Base-by-base conservation (phyloP, 2,329 filamentous ascomycete genomes). In the Dactylellina haptotyla region DNA sequence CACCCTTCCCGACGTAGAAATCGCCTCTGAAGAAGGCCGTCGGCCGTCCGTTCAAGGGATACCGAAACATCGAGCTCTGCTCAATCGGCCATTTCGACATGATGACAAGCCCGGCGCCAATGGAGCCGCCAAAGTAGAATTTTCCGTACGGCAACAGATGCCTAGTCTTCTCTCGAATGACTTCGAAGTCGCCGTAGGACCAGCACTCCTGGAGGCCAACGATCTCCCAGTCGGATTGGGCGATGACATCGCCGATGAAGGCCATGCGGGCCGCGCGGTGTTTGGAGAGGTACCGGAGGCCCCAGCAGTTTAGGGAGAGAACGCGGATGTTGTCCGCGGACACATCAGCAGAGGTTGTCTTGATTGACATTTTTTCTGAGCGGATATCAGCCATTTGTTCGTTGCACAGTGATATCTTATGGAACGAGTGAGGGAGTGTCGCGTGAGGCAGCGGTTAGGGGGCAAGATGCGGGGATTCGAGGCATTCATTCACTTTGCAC, bases 271-370 rank as follows among this genome's bases (percentile, higher is more conserved):
- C 89, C 76, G 86, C 84, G 76, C 93, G 91, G 77, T 91, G 87
- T 76, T 89, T 89, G 57, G 93, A 89, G 79, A 98, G 85, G 83
- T 88, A 92, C 79, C 96, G 94, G 75, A 98, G 88, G 57, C 95
- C 95, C 94, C 95, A 98, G 87, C 93, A 97, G 82, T 99, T 99
- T 80, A 97, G 87, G 3, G 92, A 95, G 76, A 97, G 83, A 77
- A 98, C 85, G 79, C 90, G 89, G 79, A 98, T 80, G 82, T 84
- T 45, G 43, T 58, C 59, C 51, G 67, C 67, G 28, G 59, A 59
- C 28, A 54, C 51, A 25, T 53, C 37, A 45, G 45, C 51, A 20
- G 50, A 58, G 8, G 8, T 56, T 9, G 50, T 32, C 18, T 14
- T 37, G 50, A 3, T 30, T 26, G 50, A 51, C 54, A 65, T 72